These are phyloP conservation scores for Cicer pinnatifidum DNA, from an alignment of 306 rosid genomes.

Conservation along the genomic window DNA sequence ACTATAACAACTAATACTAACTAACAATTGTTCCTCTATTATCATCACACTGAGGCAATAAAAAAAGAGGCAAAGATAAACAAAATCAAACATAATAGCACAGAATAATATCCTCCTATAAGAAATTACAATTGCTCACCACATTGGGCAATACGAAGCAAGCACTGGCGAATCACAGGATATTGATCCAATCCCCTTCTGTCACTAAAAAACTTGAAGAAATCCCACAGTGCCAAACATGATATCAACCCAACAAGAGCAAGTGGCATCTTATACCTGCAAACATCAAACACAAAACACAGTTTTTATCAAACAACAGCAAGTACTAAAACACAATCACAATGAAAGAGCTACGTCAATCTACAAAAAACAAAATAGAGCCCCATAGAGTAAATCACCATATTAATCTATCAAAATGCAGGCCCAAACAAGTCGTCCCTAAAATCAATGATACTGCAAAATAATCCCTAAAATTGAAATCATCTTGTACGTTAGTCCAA, in stretches of 20 bases:
- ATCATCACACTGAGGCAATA: not conserved
- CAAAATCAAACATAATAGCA: not conserved
- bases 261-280: constrained; percentile 89
- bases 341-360: not conserved
- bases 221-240: constrained; percentile 85
- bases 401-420: not conserved
- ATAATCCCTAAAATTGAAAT: not conserved
- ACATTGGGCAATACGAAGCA: constrained; percentile 75
- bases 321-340: not conserved
- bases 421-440: not conserved
- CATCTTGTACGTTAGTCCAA: not conserved
- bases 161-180: constrained; percentile 63
- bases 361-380: not conserved
- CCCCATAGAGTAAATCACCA: not conserved
- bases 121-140: constrained; percentile 54
- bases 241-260: constrained; percentile 82
- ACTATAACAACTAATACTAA: not conserved
- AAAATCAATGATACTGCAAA: not conserved
- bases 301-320: constrained; percentile 37
- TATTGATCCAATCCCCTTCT: constrained; percentile 71
- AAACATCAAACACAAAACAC: constrained; percentile 18
- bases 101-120: not conserved
- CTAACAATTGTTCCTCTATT: not conserved
- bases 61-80: not conserved
- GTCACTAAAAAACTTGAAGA: constrained; percentile 64